A percentile compares a stretch with the other conserved stretches of the same genome.
Conservation (phyloP, 73 alveolate genomes). For the Tetrahymena borealis region DNA sequence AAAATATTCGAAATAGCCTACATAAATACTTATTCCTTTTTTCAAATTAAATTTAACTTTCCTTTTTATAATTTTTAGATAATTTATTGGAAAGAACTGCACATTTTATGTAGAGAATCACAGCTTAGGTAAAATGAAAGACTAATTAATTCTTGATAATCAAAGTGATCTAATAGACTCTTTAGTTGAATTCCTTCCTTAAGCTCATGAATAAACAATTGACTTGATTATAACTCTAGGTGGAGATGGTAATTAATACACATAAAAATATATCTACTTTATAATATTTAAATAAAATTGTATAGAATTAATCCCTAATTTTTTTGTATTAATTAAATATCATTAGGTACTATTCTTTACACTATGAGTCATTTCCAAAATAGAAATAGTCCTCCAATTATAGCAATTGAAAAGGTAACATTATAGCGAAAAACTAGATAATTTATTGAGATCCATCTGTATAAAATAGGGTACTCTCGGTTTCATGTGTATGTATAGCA, state of each 20-base stretch:
- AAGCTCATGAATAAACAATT: background rate
- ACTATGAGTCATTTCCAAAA: slow-evolving; percentile 11
- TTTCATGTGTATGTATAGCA: slow-evolving; percentile 21
- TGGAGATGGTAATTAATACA: slow-evolving; percentile 45
- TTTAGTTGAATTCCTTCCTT: background rate
- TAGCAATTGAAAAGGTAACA: slow-evolving; percentile 11
- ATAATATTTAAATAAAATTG: too few relatives aligned
- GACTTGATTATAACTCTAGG: slow-evolving; percentile 24
- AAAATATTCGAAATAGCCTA: too few relatives aligned
- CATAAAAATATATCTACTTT: too few relatives aligned
- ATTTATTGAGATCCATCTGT: too few relatives aligned
- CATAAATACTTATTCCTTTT: background rate
- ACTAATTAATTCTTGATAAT: background rate
- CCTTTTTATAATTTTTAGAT: background rate
- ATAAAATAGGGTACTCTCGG: slow-evolving; percentile 15
- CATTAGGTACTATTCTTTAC: background rate
- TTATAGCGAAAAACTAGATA: too few relatives aligned
- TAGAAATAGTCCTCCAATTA: slow-evolving; percentile 18
- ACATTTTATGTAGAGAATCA: background rate
- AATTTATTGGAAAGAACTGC: background rate
- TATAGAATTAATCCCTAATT: too few relatives aligned
- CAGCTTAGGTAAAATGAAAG: background rate
- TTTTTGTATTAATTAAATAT: slow-evolving; percentile 5
- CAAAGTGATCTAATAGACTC: background rate
- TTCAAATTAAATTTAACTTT: background rate